Evolutionary conservation across 176 grass and related monocot species (phyloP).

Genomic region (Secale cereale): DNA sequence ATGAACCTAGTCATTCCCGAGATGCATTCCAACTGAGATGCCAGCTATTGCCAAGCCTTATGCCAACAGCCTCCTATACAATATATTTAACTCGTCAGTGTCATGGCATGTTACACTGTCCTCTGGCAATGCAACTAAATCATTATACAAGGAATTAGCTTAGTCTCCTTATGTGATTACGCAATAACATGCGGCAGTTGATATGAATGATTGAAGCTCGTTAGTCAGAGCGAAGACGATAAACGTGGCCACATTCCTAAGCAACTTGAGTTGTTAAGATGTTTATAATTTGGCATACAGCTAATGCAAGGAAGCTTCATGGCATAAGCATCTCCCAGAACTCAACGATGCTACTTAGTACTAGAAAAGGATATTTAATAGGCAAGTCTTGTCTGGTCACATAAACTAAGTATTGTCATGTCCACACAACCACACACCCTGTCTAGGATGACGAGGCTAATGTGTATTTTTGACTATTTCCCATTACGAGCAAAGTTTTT

Average conservation of each 20-base stretch:
- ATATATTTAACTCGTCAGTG: background rate
- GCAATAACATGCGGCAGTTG: background rate
- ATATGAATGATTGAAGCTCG: background rate
- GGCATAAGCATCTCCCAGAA: background rate
- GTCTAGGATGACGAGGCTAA: background rate
- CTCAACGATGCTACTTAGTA: background rate
- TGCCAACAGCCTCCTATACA: background rate
- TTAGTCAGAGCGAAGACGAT: background rate
- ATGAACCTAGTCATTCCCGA: background rate
- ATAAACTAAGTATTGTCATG: background rate
- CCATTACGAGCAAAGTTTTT: too few species aligned
- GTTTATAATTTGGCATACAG: background rate
- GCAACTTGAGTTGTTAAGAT: background rate
- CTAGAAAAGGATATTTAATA: background rate
- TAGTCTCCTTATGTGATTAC: background rate
- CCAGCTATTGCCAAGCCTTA: background rate
- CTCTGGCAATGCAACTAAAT: background rate
- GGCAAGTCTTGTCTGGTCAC: background rate
- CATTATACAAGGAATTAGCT: background rate
- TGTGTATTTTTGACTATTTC: background rate
- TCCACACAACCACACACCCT: background rate
- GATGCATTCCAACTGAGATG: background rate
- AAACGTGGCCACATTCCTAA: background rate
- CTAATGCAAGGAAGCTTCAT: background rate
- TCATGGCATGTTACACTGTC: background rate